These are phyloP conservation scores for Cotoneaster glaucophyllus DNA, from an alignment of 306 rosid genomes.

Conservation along the genomic window DNA sequence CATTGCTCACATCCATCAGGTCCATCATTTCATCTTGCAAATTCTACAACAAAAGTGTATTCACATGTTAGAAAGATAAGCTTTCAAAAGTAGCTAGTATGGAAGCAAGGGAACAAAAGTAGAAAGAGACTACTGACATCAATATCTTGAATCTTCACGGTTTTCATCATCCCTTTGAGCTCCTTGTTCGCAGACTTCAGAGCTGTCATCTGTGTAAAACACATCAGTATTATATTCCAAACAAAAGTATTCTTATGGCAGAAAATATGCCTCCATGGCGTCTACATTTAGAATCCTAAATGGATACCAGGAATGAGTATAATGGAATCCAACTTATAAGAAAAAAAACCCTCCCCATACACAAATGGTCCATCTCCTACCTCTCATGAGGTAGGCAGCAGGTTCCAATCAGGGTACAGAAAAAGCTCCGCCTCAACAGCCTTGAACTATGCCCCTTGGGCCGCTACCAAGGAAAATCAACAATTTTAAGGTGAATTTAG, in stretches of 20 bases:
- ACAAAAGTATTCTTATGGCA: not conserved
- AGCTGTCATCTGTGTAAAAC: slow-evolving; percentile 68
- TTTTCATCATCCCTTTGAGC: slow-evolving; percentile 96
- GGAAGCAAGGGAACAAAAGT: slow-evolving; percentile 13
- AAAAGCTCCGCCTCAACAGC: slow-evolving; percentile 56
- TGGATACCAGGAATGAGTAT: slow-evolving; percentile 15
- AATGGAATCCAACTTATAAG: slow-evolving; percentile 24
- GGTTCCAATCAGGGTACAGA: slow-evolving; percentile 63
- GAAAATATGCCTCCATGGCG: slow-evolving; percentile 10
- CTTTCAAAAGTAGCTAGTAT: slow-evolving; percentile 1
- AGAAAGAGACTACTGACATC: slow-evolving; percentile 52
- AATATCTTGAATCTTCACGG: slow-evolving; percentile 93
- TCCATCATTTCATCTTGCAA: slow-evolving; percentile 99
- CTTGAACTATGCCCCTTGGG: slow-evolving; percentile 65
- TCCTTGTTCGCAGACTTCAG: slow-evolving; percentile 97
- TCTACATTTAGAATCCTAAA: slow-evolving; percentile 23
- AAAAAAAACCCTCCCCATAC: slow-evolving; percentile 49
- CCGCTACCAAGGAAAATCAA: slow-evolving; percentile 76
- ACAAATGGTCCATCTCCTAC: slow-evolving; percentile 56
- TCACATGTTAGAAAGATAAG: slow-evolving; percentile 9
- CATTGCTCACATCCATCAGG: slow-evolving; percentile 93
- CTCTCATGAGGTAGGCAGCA: slow-evolving; percentile 89
- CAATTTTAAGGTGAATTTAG: slow-evolving; percentile 54
- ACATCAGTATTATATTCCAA: slow-evolving; percentile 8
- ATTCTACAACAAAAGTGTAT: slow-evolving; percentile 39